These are phyloP conservation scores for Kwoniella mangroviensis DNA, from an alignment of 768 basidiomycete genomes.

Conservation along the genomic window DNA sequence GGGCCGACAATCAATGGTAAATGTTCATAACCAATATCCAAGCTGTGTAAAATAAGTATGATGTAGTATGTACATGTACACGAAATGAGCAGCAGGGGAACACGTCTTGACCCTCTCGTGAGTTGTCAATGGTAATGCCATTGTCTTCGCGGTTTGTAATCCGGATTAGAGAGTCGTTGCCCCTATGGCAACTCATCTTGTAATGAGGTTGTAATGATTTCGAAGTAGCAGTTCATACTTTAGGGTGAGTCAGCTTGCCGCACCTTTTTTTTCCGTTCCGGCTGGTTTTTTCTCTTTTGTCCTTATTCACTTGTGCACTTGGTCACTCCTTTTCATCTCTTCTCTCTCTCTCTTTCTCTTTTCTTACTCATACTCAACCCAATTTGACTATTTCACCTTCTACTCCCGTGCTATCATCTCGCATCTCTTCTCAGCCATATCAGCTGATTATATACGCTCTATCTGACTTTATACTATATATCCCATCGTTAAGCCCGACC, in stretches of 20 bases:
- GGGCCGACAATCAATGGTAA: no score
- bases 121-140: not conserved
- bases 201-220: not conserved
- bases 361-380: not conserved
- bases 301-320: not conserved
- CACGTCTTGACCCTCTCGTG: not conserved
- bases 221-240: not conserved
- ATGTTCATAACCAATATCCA: no score
- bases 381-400: not conserved
- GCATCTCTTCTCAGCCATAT: not conserved
- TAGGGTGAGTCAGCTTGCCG: not conserved
- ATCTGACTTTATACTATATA: not conserved
- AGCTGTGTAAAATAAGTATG: not conserved
- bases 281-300: constrained; percentile 1
- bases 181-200: not conserved
- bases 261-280: not conserved
- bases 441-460: not conserved
- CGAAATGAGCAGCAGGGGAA: not conserved
- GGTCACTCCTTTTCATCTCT: constrained; percentile 4
- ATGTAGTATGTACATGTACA: not conserved
- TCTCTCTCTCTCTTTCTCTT: constrained; percentile 4
- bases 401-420: not conserved
- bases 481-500: constrained; percentile 1
- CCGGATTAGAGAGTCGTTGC: not conserved
- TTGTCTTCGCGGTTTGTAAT: not conserved